Evolutionary conservation across 1,284 basidiomycete genomes (phyloP).

Genomic region (Trichosporon inkin): DNA sequence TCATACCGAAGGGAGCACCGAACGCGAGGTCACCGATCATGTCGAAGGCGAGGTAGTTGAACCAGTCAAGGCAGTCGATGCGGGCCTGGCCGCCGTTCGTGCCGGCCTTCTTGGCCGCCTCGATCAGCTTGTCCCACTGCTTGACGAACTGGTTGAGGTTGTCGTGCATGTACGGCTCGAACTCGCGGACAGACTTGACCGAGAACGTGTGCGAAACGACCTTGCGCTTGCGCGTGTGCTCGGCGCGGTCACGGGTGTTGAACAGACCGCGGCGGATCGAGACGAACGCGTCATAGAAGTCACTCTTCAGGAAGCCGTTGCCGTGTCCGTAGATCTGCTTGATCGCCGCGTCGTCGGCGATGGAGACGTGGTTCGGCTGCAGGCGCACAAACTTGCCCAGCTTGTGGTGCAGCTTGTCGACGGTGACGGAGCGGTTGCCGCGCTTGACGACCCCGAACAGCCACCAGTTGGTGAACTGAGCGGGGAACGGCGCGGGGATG

Average conservation of each 20-base stretch:
- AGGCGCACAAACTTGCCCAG: conserved; percentile 77
- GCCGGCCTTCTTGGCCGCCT: conserved; percentile 53
- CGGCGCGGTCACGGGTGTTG: conserved; percentile 62
- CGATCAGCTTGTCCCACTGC: conserved; percentile 78
- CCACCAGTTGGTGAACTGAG: conserved; percentile 74
- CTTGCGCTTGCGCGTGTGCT: conserved; percentile 84
- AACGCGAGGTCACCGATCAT: conserved; percentile 81
- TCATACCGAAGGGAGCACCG: conserved; percentile 85
- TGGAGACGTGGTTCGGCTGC: conserved; percentile 79
- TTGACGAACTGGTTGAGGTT: conserved; percentile 61
- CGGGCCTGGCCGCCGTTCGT: conserved; percentile 57
- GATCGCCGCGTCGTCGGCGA: conserved; percentile 73
- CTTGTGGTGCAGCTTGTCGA: conserved; percentile 71
- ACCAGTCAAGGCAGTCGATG: conserved; percentile 68
- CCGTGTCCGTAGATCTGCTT: conserved; percentile 68
- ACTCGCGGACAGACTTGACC: conserved; percentile 58
- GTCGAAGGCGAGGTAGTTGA: conserved; percentile 81
- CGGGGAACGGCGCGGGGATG: conserved; percentile 67
- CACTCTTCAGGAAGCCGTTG: conserved; percentile 68
- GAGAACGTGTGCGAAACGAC: conserved; percentile 84
- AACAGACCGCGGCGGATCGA: conserved; percentile 58
- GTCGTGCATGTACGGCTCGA: conserved; percentile 66
- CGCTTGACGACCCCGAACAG: conserved; percentile 61
- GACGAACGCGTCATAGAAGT: conserved; percentile 70
- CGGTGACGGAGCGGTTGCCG: conserved; percentile 69